Evolutionary conservation across 768 basidiomycete species (phyloP).

Genomic region (Russula olivacea): DNA sequence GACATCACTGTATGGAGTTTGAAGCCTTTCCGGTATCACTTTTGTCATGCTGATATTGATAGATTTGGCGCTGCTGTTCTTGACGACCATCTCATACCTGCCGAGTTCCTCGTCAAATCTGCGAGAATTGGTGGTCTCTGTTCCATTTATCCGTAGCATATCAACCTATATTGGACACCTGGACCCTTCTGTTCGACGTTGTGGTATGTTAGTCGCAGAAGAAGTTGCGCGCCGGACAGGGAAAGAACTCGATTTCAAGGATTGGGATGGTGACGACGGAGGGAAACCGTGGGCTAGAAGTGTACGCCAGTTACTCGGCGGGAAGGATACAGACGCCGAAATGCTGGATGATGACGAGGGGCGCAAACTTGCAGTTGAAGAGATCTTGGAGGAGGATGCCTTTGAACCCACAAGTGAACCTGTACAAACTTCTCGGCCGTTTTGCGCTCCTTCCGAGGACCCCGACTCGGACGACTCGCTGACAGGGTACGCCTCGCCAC

Average conservation of each 20-base stretch:
- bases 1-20: constrained; percentile 62
- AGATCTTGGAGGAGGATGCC: neutral
- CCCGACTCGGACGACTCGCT: constrained; percentile 81
- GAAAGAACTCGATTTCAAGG: constrained; percentile 70
- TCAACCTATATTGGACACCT: constrained; percentile 72
- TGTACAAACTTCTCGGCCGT: neutral
- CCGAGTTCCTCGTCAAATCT: constrained; percentile 43
- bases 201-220: constrained; percentile 93
- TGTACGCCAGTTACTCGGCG: constrained; percentile 48
- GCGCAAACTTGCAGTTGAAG: neutral
- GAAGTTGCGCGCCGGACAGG: constrained; percentile 55
- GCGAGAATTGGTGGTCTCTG: constrained; percentile 44
- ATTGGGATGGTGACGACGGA: constrained; percentile 74
- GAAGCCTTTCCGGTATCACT: neutral
- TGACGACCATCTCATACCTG: constrained; percentile 59
- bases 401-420: constrained; percentile 1
- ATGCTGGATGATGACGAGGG: constrained; percentile 19
- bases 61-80: constrained; percentile 72
- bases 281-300: constrained; percentile 59
- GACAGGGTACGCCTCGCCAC: constrained; percentile 66
- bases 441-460: constrained; percentile 26
- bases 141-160: constrained; percentile 61
- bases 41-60: constrained; percentile 5
- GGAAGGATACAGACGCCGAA: constrained; percentile 47
- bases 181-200: constrained; percentile 68